Evolutionary conservation across 495 filamentous ascomycete species (phyloP).

Genomic region (Penicillium nucicola): DNA sequence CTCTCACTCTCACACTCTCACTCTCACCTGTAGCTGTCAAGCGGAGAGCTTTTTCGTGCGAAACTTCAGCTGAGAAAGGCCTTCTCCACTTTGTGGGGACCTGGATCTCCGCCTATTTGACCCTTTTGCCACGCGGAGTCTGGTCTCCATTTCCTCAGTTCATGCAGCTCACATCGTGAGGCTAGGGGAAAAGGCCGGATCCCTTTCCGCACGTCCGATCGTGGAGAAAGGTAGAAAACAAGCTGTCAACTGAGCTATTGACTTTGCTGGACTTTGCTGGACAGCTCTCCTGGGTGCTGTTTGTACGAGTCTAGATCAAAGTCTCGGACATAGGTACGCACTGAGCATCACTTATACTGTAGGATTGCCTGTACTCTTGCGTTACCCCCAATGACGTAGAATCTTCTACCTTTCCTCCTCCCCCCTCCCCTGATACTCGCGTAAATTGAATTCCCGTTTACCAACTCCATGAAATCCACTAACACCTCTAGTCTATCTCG

Average conservation of each 20-base stretch:
- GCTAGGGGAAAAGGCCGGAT: background rate
- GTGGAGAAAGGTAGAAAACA: constrained; percentile 4
- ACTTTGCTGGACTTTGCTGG: background rate
- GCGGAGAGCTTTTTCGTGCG: background rate
- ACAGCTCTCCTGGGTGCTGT: background rate
- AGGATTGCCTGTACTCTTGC: too few relatives aligned
- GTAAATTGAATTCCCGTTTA: too few relatives aligned
- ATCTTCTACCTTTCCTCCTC: too few relatives aligned
- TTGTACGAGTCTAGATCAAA: too few relatives aligned
- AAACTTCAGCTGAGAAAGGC: background rate
- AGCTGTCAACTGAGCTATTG: background rate
- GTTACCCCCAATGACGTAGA: too few relatives aligned
- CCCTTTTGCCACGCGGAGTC: background rate
- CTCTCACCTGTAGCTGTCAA: background rate
- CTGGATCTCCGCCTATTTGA: constrained; percentile 5
- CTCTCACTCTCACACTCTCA: too few relatives aligned
- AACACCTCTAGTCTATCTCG: background rate
- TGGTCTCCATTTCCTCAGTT: background rate
- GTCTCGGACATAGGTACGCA: too few relatives aligned
- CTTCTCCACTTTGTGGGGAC: background rate
- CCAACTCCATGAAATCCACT: too few relatives aligned
- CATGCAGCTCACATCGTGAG: constrained; percentile 5
- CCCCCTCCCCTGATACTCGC: too few relatives aligned
- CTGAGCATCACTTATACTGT: too few relatives aligned
- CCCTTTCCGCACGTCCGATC: constrained; percentile 5